phyloP scores from a whole-genome alignment of 2,329 filamentous ascomycete species.

The Pseudogymnoascus sp. region DNA sequence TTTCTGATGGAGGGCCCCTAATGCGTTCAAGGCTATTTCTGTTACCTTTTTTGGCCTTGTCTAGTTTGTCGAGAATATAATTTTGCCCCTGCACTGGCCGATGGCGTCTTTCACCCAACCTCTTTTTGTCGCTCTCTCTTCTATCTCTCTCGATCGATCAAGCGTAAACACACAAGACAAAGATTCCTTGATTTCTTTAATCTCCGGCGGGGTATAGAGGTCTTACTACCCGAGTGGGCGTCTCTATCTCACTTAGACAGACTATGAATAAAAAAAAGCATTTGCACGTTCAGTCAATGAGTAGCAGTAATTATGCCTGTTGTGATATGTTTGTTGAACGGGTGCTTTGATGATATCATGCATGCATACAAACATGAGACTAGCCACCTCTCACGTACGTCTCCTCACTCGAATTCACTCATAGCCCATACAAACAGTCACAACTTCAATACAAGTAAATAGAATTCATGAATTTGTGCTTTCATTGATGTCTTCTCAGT shows the following conservation, averaged over 20 bases:
- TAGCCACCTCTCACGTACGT: neutral
- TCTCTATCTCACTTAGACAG: conserved; percentile 10
- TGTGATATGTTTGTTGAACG: neutral
- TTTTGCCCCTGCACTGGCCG: conserved; percentile 10
- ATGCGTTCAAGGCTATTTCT: neutral
- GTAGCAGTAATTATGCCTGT: neutral
- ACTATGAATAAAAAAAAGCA: conserved; percentile 10
- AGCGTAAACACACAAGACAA: conserved; percentile 8
- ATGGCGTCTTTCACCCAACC: conserved; percentile 12
- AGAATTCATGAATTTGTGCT: conserved; percentile 7
- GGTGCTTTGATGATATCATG: neutral
- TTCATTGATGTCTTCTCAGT: conserved; percentile 9
- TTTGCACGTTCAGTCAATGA: conserved; percentile 5
- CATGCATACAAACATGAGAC: neutral
- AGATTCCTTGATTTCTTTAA: conserved; percentile 7
- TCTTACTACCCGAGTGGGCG: conserved; percentile 8
- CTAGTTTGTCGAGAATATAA: conserved; percentile 8
- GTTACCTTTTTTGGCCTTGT: conserved; percentile 3
- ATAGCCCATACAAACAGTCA: neutral
- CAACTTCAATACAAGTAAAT: neutral
- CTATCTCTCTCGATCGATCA: neutral
- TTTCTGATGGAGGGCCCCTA: neutral
- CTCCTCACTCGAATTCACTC: neutral
- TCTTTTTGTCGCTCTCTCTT: neutral
- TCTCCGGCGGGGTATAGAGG: conserved; percentile 6